Base-by-base conservation (phyloP, 208 protist genomes). In the Crithidia bombi region DNA sequence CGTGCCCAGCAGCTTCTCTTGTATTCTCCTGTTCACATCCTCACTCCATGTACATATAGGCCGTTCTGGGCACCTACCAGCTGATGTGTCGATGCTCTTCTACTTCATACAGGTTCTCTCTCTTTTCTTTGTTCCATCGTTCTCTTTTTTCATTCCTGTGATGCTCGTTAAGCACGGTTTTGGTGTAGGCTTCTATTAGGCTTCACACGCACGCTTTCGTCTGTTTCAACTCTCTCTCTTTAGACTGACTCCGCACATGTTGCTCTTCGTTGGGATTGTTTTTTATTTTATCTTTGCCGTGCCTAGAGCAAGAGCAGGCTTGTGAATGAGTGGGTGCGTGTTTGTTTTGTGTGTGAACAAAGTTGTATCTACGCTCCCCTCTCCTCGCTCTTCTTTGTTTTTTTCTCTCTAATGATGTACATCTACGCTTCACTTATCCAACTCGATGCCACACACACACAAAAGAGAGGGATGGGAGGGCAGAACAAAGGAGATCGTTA, bases 381-480 rank as follows among this genome's bases (percentile, higher is more conserved):
- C n/a, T 43, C 25, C n/a, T 28, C 38, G 3, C 38, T 56, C 38
- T 10, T 44, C 11, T 51, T 49, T 44, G 6, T 62, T 47, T 49
- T 28, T 49, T 46, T 51, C 30, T n/a, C 11, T 59, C 30, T 57
- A 49, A 39, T 17, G 19, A 58, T 68, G 63, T 68, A 68, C 49
- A 56, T 46, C 33, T 68, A 58, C n/a, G 21, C 39, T 66, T 35
- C 9, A 10, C 12, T 26, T 30, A 17, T 12, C 21, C 51, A 51
- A 26, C 12, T 6, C 23, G 32, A 26, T 33, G 26, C n/a, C n/a
- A n/a, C n/a, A n/a, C n/a, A n/a, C n/a, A n/a, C n/a, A n/a, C n/a
- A n/a, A n/a, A n/a, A n/a, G n/a, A n/a, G n/a, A n/a, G n/a, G n/a
- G n/a, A n/a, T n/a, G n/a, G n/a, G n/a, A n/a, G n/a, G n/a, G n/a